Conservation (phyloP, 257 asterid genomes). For the Solanum bukasovii region DNA sequence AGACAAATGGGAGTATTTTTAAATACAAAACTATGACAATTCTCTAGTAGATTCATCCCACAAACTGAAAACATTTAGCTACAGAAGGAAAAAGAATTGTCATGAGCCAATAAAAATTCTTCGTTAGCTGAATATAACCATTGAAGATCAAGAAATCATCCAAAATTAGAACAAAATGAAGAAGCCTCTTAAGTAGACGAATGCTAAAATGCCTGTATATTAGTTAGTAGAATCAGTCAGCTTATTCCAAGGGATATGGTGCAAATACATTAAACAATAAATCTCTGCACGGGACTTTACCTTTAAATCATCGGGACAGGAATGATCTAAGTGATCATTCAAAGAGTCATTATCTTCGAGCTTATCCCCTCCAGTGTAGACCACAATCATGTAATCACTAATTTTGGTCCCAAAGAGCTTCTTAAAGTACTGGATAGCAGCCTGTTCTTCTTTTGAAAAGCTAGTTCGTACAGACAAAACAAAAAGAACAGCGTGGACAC, state of each 20-base stretch:
- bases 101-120: not conserved
- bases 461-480: slow-evolving; percentile 60
- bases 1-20: not conserved
- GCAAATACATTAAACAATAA: not conserved
- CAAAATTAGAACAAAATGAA: not conserved
- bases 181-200: not conserved
- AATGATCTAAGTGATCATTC: slow-evolving; percentile 34
- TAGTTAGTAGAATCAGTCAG: not conserved
- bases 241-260: not conserved
- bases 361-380: slow-evolving; percentile 81
- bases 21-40: not conserved
- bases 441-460: slow-evolving; percentile 59
- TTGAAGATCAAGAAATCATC: not conserved
- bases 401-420: slow-evolving; percentile 56
- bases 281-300: slow-evolving; percentile 13
- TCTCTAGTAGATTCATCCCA: not conserved
- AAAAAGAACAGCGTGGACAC: slow-evolving; percentile 75
- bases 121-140: not conserved
- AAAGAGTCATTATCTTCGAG: slow-evolving; percentile 55
- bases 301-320: slow-evolving; percentile 42
- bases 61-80: not conserved
- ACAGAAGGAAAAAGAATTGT: not conserved
- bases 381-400: slow-evolving; percentile 50
- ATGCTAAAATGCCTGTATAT: not conserved
- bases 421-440: slow-evolving; percentile 45